Evolutionary conservation across 345 rosid genomes (phyloP).

Genomic region (Barbarea vulgaris): DNA sequence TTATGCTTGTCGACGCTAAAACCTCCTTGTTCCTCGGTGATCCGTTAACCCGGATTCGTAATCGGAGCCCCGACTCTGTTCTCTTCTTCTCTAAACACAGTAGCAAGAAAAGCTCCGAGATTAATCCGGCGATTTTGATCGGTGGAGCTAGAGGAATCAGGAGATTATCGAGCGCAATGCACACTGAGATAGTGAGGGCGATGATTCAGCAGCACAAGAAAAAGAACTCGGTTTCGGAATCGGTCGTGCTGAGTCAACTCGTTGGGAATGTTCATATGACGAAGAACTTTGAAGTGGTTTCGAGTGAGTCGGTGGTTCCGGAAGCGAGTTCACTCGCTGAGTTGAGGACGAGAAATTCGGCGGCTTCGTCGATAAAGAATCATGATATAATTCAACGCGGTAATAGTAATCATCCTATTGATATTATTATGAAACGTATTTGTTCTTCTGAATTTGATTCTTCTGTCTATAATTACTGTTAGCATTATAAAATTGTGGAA

Average conservation of each 20-base stretch:
- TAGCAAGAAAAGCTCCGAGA: constrained; percentile 48
- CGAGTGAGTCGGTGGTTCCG: constrained; percentile 49
- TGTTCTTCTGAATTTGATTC: constrained; percentile 65
- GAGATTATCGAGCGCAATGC: constrained; percentile 60
- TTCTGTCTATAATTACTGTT: constrained; percentile 72
- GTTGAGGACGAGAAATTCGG: constrained; percentile 39
- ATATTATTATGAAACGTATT: constrained; percentile 57
- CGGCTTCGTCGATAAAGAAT: constrained; percentile 23
- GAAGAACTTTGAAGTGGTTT: constrained; percentile 53
- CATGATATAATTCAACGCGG: constrained; percentile 45
- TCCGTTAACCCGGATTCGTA: constrained; percentile 68
- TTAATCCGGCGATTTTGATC: constrained; percentile 60
- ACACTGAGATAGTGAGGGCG: constrained; percentile 69
- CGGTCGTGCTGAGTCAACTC: constrained; percentile 68
- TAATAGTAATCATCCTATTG: constrained; percentile 36
- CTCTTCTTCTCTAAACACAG: constrained; percentile 45
- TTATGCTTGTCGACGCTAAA: constrained; percentile 63
- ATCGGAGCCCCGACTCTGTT: constrained; percentile 67
- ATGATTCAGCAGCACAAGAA: constrained; percentile 65
- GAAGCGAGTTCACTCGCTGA: constrained; percentile 54
- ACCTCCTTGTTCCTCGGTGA: constrained; percentile 58
- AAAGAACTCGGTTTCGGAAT: constrained; percentile 55
- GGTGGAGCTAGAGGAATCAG: constrained; percentile 84
- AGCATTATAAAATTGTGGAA: constrained; percentile 21
- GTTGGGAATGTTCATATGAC: constrained; percentile 50